Base-by-base conservation (phyloP, 768 basidiomycete species). In the Boletus barrowsii region DNA sequence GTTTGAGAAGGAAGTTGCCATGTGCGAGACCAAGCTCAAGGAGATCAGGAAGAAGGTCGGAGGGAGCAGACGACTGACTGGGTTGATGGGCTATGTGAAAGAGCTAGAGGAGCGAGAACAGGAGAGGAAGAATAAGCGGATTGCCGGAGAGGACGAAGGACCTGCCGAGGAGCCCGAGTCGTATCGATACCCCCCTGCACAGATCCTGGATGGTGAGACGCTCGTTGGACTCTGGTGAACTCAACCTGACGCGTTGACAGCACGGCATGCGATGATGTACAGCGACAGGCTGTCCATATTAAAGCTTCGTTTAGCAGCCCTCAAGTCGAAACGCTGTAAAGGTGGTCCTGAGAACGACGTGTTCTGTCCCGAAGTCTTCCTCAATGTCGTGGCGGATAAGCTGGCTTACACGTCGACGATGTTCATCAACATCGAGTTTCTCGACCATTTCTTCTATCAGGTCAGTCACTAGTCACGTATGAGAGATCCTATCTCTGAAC, bases 401-500 rank as follows among this genome's bases (percentile, higher is more conserved):
- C 79, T 99, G 40, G 93, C 95, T 1, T 87, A 93, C 66, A 98
- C 96, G 0, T 92, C 93, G 3, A 85, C 95, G 3, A 93, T 98
- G 88, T 98, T 98, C 71, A 97, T 99, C 79, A 97, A 94, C 74
- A 97, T 99, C 55, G 97, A 99, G 69, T 78, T 99, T 10, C 81
- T 98, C 2, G 95, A 97, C 64, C 95, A 98, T 62, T 99, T 98
- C 79, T 98, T 98, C 78, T 97, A 98, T 66, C 93, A 96, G 79
- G 93, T 90, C 60, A 42, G 80, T 67, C 33, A 22, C 33, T 22
- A 20, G n/a, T 8, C n/a, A 4, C 14, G 43, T 52, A 20, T 11
- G 14, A 13, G 20, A 11, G 20, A n/a, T 0, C 8, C 5, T 9
- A 15, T 14, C 11, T 41, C 41, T 57, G 26, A 58, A 22, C 51